Evolutionary conservation across 306 rosid genomes (phyloP), one percentile per base, ranked within the genome.

Genomic region (Gynostemma pentaphyllum): DNA sequence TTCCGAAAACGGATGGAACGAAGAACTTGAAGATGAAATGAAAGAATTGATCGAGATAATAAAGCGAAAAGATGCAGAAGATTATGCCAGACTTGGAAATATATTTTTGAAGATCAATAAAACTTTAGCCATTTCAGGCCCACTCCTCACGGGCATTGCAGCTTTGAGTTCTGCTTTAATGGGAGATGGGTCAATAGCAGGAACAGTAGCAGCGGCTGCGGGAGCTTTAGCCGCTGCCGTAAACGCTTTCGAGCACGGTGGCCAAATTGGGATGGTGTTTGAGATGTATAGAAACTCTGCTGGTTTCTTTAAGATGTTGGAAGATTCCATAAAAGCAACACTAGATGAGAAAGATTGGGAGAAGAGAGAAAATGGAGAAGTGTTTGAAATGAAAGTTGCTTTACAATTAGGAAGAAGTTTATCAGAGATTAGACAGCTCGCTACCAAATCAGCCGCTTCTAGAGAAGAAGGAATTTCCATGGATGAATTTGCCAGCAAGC

Each of bases 261-360:
- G 72, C 1, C 96, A 88, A 74, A 75, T 88, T 2, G 96, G 96
- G 1, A 85, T 77, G 96, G 79, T 88, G 70, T 53, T 85, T 16
- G 94, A 88, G 74, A 75, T 88, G 87, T 88, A 85, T 9, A 79
- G 89, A 49, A 36, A 56, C 57, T 73, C 77, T 18, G 87, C 62
- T 0, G 96, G 94, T 0, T 79, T 81, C 67, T 88, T 88, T 52
- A 28, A 60, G 26, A 23, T 69, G 62, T 1, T 87, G 34, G 85
- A 87, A 47, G 67, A 59, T 1, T 70, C 81, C 1, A 59, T 87
- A 41, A 81, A 74, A 42, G 56, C 83, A 14, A 69, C 78, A 0
- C 82, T 87, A 4, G 71, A 37, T 10, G 92, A 87, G 52, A 50
- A 26, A 3, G 80, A 87, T 45, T 50, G 72, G 45, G 87, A 82